A percentile compares a stretch with the other conserved stretches of the same genome.
Evolutionary conservation across 1,284 basidiomycete species (phyloP).

Genomic region (Xerocomus minutiporus): DNA sequence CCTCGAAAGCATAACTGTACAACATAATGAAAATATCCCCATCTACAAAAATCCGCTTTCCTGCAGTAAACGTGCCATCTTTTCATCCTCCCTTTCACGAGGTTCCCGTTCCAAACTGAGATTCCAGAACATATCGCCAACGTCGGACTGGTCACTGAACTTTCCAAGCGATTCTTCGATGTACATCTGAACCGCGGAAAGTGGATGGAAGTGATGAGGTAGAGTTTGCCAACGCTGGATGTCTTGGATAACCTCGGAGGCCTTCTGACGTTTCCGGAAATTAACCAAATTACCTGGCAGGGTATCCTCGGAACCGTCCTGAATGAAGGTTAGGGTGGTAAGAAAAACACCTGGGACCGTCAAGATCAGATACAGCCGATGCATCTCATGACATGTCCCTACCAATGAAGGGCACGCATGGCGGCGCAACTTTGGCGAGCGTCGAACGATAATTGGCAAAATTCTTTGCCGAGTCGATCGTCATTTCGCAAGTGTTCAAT

Average conservation of each 20-base stretch:
- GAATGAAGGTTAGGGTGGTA: slow-evolving; percentile 93
- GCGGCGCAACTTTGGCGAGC: slow-evolving; percentile 83
- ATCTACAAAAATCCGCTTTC: slow-evolving; percentile 80
- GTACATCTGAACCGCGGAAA: slow-evolving; percentile 68
- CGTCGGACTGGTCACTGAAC: slow-evolving; percentile 58
- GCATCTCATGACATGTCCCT: slow-evolving; percentile 22
- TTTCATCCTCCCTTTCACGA: slow-evolving; percentile 88
- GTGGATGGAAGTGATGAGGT: slow-evolving; percentile 80
- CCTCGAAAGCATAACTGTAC: slow-evolving; percentile 20
- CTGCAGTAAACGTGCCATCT: slow-evolving; percentile 83
- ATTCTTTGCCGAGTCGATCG: slow-evolving; percentile 87
- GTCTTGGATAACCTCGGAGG: slow-evolving; percentile 92
- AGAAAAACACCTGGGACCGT: slow-evolving; percentile 79
- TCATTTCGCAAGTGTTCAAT: slow-evolving; percentile 70
- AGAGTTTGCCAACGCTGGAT: slow-evolving; percentile 94
- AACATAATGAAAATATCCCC: slow-evolving; percentile 10
- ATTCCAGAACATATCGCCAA: slow-evolving; percentile 77
- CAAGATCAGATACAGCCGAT: slow-evolving; percentile 1
- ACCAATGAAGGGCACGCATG: slow-evolving; percentile 98
- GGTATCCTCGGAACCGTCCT: slow-evolving; percentile 94
- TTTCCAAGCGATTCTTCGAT: slow-evolving; percentile 74
- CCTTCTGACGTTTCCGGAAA: slow-evolving; percentile 91
- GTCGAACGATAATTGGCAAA: slow-evolving; percentile 89
- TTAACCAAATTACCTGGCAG: slow-evolving; percentile 83
- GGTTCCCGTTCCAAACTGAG: slow-evolving; percentile 86